phyloP scores from a whole-genome alignment of 106 monocot genomes.

The Allium sativum region DNA sequence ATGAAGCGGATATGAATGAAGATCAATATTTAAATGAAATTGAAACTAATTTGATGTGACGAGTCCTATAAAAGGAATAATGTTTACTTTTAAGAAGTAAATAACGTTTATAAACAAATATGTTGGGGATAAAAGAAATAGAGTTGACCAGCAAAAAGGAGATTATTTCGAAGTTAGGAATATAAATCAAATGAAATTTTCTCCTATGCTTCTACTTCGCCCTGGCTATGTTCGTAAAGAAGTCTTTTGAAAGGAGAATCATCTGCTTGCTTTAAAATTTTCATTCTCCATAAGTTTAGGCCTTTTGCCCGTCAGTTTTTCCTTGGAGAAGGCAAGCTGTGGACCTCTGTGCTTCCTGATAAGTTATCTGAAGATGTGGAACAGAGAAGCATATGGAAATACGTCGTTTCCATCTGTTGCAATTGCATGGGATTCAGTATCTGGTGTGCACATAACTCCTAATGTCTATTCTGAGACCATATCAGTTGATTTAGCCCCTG shows the following conservation, averaged over 20 bases:
- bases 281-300: conserved; percentile 80
- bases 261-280: conserved; percentile 68
- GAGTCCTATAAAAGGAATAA: too few species aligned
- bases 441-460: conserved; percentile 66
- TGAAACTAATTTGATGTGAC: too few species aligned
- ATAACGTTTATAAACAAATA: too few species aligned
- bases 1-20: too few species aligned
- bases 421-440: conserved; percentile 69
- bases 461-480: conserved; percentile 72
- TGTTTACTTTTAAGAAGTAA: too few species aligned
- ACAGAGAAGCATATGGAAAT: conserved; percentile 79
- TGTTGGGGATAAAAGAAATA: too few species aligned
- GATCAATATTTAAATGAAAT: too few species aligned
- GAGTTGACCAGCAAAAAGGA: too few species aligned
- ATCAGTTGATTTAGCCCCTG: conserved; percentile 74
- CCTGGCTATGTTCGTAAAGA: conserved; percentile 51
- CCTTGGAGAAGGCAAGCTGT: conserved; percentile 70
- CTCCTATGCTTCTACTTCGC: conserved; percentile 34
- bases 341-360: conserved; percentile 28
- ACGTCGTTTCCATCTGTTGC: conserved; percentile 91
- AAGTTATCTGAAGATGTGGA: conserved; percentile 57
- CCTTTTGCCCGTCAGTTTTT: conserved; percentile 59
- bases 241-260: conserved; percentile 69
- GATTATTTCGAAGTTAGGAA: too few species aligned
- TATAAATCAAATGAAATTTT: too few species aligned